phyloP scores from a whole-genome alignment of 2,329 filamentous ascomycete genomes.

The Cladosporium sp. region DNA sequence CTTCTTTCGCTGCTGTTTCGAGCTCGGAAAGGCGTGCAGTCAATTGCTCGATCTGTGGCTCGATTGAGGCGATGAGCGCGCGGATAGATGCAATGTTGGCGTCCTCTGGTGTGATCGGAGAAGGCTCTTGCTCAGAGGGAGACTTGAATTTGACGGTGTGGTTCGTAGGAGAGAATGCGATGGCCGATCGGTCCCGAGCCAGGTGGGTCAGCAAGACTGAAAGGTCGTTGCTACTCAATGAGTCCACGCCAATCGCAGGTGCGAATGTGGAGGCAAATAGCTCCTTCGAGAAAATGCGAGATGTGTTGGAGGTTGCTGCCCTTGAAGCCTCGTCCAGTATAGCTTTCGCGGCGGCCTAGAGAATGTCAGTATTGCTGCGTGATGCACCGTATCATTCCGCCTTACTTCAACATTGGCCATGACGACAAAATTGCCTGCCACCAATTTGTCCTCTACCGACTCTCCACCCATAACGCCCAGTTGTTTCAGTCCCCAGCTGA shows the following conservation, averaged over 20 bases:
- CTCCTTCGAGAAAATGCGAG: conserved; percentile 37
- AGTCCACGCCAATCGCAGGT: conserved; percentile 28
- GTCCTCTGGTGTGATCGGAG: conserved; percentile 74
- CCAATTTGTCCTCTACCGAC: conserved; percentile 57
- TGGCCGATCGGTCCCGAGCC: conserved; percentile 53
- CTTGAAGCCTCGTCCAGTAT: conserved; percentile 40
- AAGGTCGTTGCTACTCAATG: conserved; percentile 47
- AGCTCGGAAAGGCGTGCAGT: conserved; percentile 54
- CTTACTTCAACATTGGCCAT: conserved; percentile 62
- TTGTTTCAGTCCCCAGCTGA: conserved; percentile 75
- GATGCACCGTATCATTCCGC: conserved; percentile 1
- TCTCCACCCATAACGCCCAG: conserved; percentile 47
- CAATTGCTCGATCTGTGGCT: conserved; percentile 67
- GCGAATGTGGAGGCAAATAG: conserved; percentile 35
- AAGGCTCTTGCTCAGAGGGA: conserved; percentile 46
- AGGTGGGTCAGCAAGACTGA: conserved; percentile 49
- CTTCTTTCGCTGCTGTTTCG: conserved; percentile 63
- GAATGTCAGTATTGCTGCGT: not conserved
- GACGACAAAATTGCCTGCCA: conserved; percentile 66
- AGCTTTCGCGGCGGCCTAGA: conserved; percentile 44
- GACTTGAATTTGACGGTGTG: conserved; percentile 74
- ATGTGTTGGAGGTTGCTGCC: conserved; percentile 38
- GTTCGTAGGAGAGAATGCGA: conserved; percentile 33
- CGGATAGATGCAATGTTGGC: conserved; percentile 77
- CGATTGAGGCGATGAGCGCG: conserved; percentile 69